A percentile compares a stretch with the other conserved stretches of the same genome.
Conservation (phyloP, 108 stramenopile genomes). For the Aurantiochytrium sp. region DNA sequence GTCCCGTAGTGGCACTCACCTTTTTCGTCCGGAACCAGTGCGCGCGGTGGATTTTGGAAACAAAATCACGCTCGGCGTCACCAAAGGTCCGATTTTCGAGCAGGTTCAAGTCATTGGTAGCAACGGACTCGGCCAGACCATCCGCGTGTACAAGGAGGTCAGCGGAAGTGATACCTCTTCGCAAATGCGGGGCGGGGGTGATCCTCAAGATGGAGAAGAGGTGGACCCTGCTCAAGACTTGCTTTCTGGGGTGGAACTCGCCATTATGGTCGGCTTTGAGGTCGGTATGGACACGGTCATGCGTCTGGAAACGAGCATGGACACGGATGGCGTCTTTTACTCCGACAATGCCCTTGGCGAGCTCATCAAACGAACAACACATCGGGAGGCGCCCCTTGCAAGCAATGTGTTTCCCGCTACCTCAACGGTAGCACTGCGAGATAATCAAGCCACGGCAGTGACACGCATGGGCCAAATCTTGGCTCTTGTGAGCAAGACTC, state of each 20-base stretch:
- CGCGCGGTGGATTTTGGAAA: not conserved
- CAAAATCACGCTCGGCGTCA: not conserved
- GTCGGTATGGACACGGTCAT: not conserved
- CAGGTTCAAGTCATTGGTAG: not conserved
- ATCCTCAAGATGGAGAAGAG: not conserved
- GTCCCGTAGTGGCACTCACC: not conserved
- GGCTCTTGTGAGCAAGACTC: not conserved
- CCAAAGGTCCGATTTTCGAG: not conserved
- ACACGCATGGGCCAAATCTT: not conserved
- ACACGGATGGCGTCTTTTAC: conserved; percentile 8
- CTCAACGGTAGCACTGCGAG: not conserved
- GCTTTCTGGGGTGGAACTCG: not conserved
- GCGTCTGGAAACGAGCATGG: not conserved
- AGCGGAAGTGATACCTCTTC: not conserved
- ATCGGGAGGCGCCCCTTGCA: not conserved
- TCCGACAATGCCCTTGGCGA: not conserved
- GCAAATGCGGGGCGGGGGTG: not conserved
- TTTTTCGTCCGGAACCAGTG: not conserved
- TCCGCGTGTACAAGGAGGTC: not conserved
- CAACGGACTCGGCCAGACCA: not conserved
- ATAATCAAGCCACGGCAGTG: not conserved
- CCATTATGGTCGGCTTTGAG: not conserved
- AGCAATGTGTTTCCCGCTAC: not conserved
- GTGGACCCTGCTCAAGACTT: not conserved
- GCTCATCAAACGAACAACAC: not conserved